Evolutionary conservation across 2,329 filamentous ascomycete species (phyloP), one percentile per base, ranked within the genome.

Genomic region (Cordyceps cateniannulata): DNA sequence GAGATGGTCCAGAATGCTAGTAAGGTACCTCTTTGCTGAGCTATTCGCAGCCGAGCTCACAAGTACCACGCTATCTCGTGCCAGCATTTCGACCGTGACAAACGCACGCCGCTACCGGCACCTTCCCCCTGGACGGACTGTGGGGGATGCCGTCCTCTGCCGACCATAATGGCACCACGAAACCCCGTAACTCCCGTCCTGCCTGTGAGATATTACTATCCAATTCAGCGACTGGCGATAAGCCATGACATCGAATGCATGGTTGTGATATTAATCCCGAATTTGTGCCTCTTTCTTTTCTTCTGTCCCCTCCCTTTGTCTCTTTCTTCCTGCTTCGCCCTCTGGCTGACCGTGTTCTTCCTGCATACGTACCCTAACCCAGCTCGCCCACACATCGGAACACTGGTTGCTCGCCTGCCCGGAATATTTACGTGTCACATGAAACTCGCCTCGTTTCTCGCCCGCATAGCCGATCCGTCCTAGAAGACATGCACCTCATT

Each of bases 371-470:
- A 48, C 54, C 54, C 54, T 49, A 16, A 57, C 55, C 55, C 45
- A 58, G 45, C 45, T 58, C 35, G 20, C 29, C 54, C 27, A 18
- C 29, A 12, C 20, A 18, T 57, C 54, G 42, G 54, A 57, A 24
- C 42, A 5, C 8, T 12, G 18, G 24, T 25, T 49, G 40, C 49
- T 51, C 29, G 27, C 22, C 3, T 40, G 42, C 57, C 58, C 58
- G 58, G 50, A n/a, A 48, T 47, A 60, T 60, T 60, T 45, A 60
- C 58, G 58, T 60, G 50, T 60, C 58, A 60, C 58, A 60, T 60
- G 58, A 16, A 60, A 51, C 22, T 20, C 10, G 29, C 44, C 32
- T 14, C n/a, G 18, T 10, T 24, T 22, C 24, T 49, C 25, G 35
- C 32, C 55, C 18, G 35, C n/a, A 24, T 51, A 24, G 18, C 56